A percentile compares a stretch with the other conserved stretches of the same genome.
Evolutionary conservation across 2,329 filamentous ascomycete species (phyloP).

Genomic region (Westerdykella sp.): DNA sequence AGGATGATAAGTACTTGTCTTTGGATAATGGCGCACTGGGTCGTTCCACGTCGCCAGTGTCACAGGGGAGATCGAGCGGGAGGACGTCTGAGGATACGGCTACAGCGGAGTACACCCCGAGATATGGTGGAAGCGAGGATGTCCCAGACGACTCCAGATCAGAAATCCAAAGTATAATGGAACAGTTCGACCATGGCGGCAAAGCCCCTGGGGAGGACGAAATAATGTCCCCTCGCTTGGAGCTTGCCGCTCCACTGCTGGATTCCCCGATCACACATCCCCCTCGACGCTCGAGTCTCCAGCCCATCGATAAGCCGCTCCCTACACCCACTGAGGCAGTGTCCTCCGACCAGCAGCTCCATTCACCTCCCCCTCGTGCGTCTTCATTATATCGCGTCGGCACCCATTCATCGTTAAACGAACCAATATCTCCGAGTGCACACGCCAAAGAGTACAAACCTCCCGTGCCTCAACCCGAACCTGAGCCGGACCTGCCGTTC

Average conservation of each 20-base stretch:
- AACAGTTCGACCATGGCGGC: slow-evolving; percentile 76
- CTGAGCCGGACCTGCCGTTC: slow-evolving; percentile 78
- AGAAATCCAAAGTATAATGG: slow-evolving; percentile 97
- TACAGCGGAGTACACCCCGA: slow-evolving; percentile 46
- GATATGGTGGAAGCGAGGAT: slow-evolving; percentile 31
- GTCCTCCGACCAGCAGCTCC: slow-evolving; percentile 16
- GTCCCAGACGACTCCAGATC: slow-evolving; percentile 58
- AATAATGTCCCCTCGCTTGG: slow-evolving; percentile 85
- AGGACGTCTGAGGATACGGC: slow-evolving; percentile 35
- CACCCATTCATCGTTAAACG: slow-evolving; percentile 25
- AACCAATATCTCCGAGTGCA: slow-evolving; percentile 28
- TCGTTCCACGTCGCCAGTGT: slow-evolving; percentile 27
- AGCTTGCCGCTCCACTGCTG: slow-evolving; percentile 73
- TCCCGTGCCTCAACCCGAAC: slow-evolving; percentile 46
- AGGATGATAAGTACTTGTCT: slow-evolving; percentile 48
- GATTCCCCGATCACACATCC: slow-evolving; percentile 64
- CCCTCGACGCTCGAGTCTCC: slow-evolving; percentile 78
- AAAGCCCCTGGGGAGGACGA: slow-evolving; percentile 69
- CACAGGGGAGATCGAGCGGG: slow-evolving; percentile 34
- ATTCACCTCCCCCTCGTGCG: slow-evolving; percentile 30
- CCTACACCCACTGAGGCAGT: slow-evolving; percentile 15
- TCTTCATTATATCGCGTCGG: slow-evolving; percentile 31
- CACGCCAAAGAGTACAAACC: slow-evolving; percentile 49
- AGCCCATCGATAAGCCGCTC: slow-evolving; percentile 53
- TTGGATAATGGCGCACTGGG: slow-evolving; percentile 39